phyloP scores from a whole-genome alignment of 805 yeast genomes.

The Wickerhamiella kurtzmanii region DNA sequence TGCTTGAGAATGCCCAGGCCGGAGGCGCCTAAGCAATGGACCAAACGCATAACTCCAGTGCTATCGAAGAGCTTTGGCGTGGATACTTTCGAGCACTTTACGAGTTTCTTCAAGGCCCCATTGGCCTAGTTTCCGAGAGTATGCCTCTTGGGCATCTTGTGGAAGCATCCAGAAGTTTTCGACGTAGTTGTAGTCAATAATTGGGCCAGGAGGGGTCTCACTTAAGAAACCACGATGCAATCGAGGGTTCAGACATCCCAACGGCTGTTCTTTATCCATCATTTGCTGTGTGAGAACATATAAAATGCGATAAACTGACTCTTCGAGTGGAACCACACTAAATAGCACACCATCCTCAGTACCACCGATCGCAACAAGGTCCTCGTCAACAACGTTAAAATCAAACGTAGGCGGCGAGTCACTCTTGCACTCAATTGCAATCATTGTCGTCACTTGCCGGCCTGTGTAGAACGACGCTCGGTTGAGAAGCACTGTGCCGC shows the following conservation, averaged over 20 bases:
- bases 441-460: conserved; percentile 27
- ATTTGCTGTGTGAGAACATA: conserved; percentile 81
- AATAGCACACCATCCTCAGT: conserved; percentile 70
- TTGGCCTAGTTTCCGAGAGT: conserved; percentile 22
- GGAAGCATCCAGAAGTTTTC: conserved; percentile 19
- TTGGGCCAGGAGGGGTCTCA: conserved; percentile 12
- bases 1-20: too few species aligned
- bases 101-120: conserved; percentile 20
- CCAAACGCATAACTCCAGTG: background rate
- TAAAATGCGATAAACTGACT: conserved; percentile 62
- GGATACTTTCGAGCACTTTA: conserved; percentile 5
- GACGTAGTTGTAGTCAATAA: conserved; percentile 22
- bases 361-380: conserved; percentile 49
- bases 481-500: conserved; percentile 64
- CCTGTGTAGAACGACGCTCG: conserved; percentile 61
- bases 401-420: conserved; percentile 4
- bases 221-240: conserved; percentile 18
- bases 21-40: background rate
- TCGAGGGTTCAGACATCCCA: conserved; percentile 68
- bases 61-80: background rate
- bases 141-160: conserved; percentile 17
- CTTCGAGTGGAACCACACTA: conserved; percentile 60
- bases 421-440: conserved; percentile 19
- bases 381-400: conserved; percentile 6
- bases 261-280: conserved; percentile 58